Base-by-base conservation (phyloP, 352 stramenopile species). In the Phytophthora sp. region DNA sequence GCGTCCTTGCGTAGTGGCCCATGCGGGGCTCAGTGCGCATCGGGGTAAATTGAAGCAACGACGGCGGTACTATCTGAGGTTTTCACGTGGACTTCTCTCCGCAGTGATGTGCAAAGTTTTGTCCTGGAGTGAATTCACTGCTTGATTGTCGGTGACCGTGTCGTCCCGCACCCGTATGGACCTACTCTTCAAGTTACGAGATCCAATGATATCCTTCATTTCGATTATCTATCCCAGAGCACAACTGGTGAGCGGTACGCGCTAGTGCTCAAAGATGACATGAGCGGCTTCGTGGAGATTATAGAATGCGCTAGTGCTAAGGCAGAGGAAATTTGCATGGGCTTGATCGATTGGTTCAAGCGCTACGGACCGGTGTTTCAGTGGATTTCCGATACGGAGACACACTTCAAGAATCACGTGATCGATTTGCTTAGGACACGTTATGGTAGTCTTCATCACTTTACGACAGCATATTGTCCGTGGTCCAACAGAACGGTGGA, bases 151-250 rank as follows among this genome's bases (percentile, higher is more conserved):
- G 18, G 9, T 5, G 9, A 11, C 7, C 4, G 15, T 0, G 12
- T 16, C 3, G 18, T 50, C 2, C 66, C 62, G 1, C 21, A 66
- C 1, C 71, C 74, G 11, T 66, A 44, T 35, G 67, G 63, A 3
- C 12, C 36, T 12, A 56, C 62, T 8, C 13, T 79, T 9, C 53
- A 52, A 9, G 69, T 63, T 0, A 74, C 68, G 0, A 63, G 46
- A 20, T 72, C 71, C 0, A 80, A 80, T 16, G 69, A 80, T 18
- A 11, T 80, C 1, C 7, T 80, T 0, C 69, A 79, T 44, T 84
- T 84, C 41, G 69, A 79, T n/a, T 84, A 68, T 16, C 30, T 79
- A 1, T 44, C 31, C 1, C 26, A 53, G n/a, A 3, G 42, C 76
- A n/a, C 52, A 54, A 11, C 8, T 46, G 18, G 24, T 0, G 23